A percentile compares a stretch with the other conserved stretches of the same genome.
phyloP scores from a whole-genome alignment of 1,139 yeast species.

The Hansenula anomala region DNA sequence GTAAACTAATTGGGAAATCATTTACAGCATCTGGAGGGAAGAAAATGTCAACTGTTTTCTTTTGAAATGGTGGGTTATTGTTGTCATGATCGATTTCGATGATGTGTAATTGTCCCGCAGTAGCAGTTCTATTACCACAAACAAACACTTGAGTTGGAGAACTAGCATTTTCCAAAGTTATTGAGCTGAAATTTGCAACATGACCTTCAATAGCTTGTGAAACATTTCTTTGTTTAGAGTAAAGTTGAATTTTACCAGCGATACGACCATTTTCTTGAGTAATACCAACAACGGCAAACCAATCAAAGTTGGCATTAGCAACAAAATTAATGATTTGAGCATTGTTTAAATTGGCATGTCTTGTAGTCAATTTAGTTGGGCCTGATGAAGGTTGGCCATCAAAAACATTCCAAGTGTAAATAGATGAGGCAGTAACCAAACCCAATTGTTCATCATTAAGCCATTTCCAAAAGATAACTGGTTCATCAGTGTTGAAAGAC shows the following conservation, averaged over 20 bases:
- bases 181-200: conserved; percentile 82
- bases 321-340: conserved; percentile 91
- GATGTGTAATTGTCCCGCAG: conserved; percentile 75
- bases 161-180: conserved; percentile 69
- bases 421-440: conserved; percentile 70
- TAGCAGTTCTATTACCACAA: conserved; percentile 82
- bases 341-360: conserved; percentile 75
- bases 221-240: conserved; percentile 79
- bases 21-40: conserved; percentile 96
- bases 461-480: conserved; percentile 97
- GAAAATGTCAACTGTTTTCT: conserved; percentile 88
- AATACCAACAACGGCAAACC: conserved; percentile 96
- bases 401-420: conserved; percentile 80
- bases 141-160: conserved; percentile 82
- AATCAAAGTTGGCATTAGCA: conserved; percentile 73
- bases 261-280: conserved; percentile 93
- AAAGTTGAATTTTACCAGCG: conserved; percentile 95
- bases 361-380: conserved; percentile 74
- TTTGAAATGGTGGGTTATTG: conserved; percentile 79
- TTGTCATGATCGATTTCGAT: conserved; percentile 95
- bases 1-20: conserved; percentile 95
- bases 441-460: conserved; percentile 69
- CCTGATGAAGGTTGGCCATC: conserved; percentile 73
- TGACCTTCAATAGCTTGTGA: conserved; percentile 99
- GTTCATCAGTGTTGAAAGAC: conserved; percentile 81